Evolutionary conservation across 345 rosid genomes (phyloP).

Genomic region (Hibiscus trionum): DNA sequence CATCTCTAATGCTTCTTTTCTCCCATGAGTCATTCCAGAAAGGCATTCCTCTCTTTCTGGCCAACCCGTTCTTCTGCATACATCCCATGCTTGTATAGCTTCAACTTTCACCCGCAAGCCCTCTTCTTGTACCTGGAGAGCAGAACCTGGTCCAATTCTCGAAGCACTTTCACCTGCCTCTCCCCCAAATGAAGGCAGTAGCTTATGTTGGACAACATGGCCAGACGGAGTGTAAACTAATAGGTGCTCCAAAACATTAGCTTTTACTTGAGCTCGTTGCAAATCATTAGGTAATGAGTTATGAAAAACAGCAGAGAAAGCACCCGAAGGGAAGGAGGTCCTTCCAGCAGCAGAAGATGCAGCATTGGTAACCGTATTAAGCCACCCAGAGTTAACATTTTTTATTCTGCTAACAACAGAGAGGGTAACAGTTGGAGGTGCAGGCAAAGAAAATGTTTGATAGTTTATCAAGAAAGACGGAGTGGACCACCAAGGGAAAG

Average conservation of each 20-base stretch:
- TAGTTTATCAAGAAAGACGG: not conserved
- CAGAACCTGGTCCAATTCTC: slow-evolving; percentile 19
- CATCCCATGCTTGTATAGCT: slow-evolving; percentile 72
- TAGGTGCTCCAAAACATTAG: slow-evolving; percentile 44
- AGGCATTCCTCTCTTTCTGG: slow-evolving; percentile 56
- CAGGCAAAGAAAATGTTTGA: slow-evolving; percentile 34
- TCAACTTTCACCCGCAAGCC: slow-evolving; percentile 57
- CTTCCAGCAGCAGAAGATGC: slow-evolving; percentile 45
- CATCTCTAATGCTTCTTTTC: slow-evolving; percentile 18
- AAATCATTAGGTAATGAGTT: slow-evolving; percentile 25
- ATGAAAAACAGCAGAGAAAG: slow-evolving; percentile 60
- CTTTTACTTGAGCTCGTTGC: not conserved
- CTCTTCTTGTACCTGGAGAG: slow-evolving; percentile 42
- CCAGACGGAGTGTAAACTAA: slow-evolving; percentile 64
- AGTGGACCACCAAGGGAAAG: slow-evolving; percentile 64
- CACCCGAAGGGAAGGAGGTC: slow-evolving; percentile 59
- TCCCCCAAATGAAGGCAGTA: slow-evolving; percentile 38
- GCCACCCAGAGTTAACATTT: slow-evolving; percentile 86
- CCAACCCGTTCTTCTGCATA: slow-evolving; percentile 63
- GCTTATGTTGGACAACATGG: slow-evolving; percentile 56
- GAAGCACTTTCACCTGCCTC: not conserved
- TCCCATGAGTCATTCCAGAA: slow-evolving; percentile 23
- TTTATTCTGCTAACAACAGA: slow-evolving; percentile 94
- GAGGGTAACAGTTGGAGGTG: slow-evolving; percentile 52
- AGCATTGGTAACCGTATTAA: slow-evolving; percentile 72